phyloP scores from a whole-genome alignment of 208 protist genomes.

The Crithidia acanthocephali region DNA sequence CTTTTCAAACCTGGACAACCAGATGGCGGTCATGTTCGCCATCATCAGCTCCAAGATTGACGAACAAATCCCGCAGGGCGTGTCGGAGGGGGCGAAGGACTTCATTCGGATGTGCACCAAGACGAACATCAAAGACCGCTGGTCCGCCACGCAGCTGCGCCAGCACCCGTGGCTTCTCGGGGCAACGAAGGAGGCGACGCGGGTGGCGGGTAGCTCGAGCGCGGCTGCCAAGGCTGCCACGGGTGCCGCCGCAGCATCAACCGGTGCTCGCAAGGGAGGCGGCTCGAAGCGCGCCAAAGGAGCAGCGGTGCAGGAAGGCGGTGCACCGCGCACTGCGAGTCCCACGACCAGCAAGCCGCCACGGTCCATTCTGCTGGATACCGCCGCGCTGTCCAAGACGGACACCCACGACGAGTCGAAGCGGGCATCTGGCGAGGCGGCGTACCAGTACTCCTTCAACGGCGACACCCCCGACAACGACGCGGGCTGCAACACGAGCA shows the following conservation, averaged over 20 bases:
- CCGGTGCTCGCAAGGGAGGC: not conserved
- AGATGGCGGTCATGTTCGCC: constrained; percentile 93
- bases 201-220: not conserved
- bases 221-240: not conserved
- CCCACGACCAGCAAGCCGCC: constrained; percentile 8
- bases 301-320: not conserved
- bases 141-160: constrained; percentile 56
- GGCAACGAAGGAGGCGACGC: not conserved
- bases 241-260: not conserved
- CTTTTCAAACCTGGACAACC: constrained; percentile 84
- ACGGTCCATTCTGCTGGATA: constrained; percentile 34
- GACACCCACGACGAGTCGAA: not conserved
- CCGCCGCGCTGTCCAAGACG: constrained; percentile 21
- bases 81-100: constrained; percentile 66
- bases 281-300: constrained; percentile 3
- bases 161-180: constrained; percentile 77
- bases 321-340: not conserved
- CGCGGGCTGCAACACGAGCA: constrained; percentile 32
- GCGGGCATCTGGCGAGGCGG: constrained; percentile 1
- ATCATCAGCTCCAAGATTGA: constrained; percentile 81
- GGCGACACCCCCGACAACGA: constrained; percentile 21
- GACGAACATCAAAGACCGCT: constrained; percentile 72
- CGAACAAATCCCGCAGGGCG: constrained; percentile 68
- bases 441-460: constrained; percentile 16
- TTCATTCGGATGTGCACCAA: constrained; percentile 79